Base-by-base conservation (phyloP, 192 early-diverging fungal species). In the Dimargaris verticillata region DNA sequence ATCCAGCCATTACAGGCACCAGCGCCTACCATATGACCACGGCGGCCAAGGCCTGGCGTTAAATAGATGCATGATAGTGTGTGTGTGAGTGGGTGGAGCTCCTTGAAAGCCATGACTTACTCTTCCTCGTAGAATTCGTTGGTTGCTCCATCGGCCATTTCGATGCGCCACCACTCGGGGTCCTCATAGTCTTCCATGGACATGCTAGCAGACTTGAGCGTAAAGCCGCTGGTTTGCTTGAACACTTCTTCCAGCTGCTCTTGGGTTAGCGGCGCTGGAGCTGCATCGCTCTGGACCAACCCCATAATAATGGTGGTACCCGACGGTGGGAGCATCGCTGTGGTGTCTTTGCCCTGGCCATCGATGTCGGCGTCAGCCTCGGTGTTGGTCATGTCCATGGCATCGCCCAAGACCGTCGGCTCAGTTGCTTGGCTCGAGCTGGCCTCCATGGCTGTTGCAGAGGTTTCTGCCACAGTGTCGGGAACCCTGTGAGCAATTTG, bases 221-320 rank as follows among this genome's bases (percentile, higher is more conserved):
- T 92, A 69, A 95, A 93, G n/a, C 80, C 79, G 18, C 88, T 89
- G 5, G 92, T 95, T 38, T 87, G 80, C 64, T 84, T 82, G 58
- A 95, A 95, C 24, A 95, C 80, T 64, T 95, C 90, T 65, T 93
- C 87, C 13, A 93, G 75, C 62, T 92, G 89, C 61, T 84, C 83
- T 61, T 58, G 55, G 55, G 55, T 58, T 38, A 58, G 38, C 55
- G 55, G 55, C 28, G 55, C 28, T 29, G 55, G 55, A n/a, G 25
- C 28, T 25, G 13, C 28, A 25, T 29, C 5, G 2, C 13, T n/a
- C 1, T 15, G 18, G 9, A 14, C 41, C 22, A n/a, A 13, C n/a
- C 55, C 55, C 55, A 58, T 58, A 4, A 58, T 33, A 22, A 58
- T 58, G 29, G 29, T 58, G 22, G 55, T 58, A 38, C 55, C 55